Conservation (phyloP, 352 stramenopile genomes). For the Phytophthora agathidicida region DNA sequence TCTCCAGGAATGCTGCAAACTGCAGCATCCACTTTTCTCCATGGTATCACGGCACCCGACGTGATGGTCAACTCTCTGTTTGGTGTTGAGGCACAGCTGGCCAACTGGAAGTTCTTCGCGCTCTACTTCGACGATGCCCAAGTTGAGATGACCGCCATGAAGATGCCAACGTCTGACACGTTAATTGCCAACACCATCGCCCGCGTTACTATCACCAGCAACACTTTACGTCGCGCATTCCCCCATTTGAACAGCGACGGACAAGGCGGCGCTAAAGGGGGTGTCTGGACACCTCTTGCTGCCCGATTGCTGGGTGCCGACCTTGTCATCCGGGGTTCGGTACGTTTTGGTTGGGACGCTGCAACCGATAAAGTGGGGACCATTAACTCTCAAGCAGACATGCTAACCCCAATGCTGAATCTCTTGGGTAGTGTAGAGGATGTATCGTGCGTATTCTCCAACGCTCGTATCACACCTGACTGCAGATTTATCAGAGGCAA, state of each 20-base stretch:
- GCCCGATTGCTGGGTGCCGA: neutral
- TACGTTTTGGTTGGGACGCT: slow-evolving; percentile 1
- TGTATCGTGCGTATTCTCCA: neutral
- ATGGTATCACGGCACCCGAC: neutral
- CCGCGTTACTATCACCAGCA: neutral
- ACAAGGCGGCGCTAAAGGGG: neutral
- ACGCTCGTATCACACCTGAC: no score
- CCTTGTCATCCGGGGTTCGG: slow-evolving; percentile 1
- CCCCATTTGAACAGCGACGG: neutral
- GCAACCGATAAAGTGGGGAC: neutral
- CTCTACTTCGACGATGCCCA: neutral
- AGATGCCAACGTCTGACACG: neutral
- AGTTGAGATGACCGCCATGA: neutral
- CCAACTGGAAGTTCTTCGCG: neutral
- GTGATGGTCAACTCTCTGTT: neutral
- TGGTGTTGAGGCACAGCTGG: no score
- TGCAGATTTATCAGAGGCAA: no score
- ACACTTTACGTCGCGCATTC: neutral
- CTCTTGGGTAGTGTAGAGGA: slow-evolving; percentile 4
- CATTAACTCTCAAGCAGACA: neutral
- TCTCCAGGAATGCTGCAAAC: no score
- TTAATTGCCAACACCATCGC: neutral
- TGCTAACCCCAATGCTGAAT: slow-evolving; percentile 5
- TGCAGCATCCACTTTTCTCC: no score
- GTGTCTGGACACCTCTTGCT: neutral